Evolutionary conservation across 2,329 filamentous ascomycete genomes (phyloP), one percentile per base, ranked within the genome.

Genomic region (Neofusicoccum kwambonambiense): DNA sequence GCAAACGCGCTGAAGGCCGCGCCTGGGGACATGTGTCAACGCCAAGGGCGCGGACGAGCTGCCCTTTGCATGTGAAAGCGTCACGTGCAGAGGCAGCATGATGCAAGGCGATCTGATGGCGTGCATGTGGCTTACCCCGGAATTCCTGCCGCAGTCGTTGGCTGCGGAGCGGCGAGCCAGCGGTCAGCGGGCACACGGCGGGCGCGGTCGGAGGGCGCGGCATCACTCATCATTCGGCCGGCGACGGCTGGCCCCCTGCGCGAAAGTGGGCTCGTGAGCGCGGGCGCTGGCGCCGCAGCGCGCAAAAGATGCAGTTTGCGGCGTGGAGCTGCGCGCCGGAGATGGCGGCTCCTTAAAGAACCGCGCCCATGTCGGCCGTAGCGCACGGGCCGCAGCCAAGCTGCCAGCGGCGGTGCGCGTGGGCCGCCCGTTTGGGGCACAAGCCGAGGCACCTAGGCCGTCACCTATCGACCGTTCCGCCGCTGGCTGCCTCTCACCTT

Each of bases 71-170:
- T 60, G 56, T 60, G 56, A 60, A 60, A 27, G 12, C 56, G n/a
- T 60, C 56, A 60, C 56, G 56, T 60, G 56, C 17, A 27, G 22
- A 31, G 17, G 35, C 27, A 15, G 56, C 15, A 27, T 45, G 41
- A 44, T 60, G 56, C 56, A 47, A 34, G 41, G 41, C 56, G 42
- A 60, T 60, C 56, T 60, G 41, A 47, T 60, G 56, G 56, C 56
- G 39, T 60, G 56, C 56, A 60, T 45, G 56, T 60, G 56, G 56
- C 56, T 60, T 60, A 47, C 56, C 56, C 56, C 56, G 56, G 56
- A 60, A 60, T 60, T 60, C 42, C 41, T 47, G 27, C 41, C 56
- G 56, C 19, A 3, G 52, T n/a, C 13, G 15, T 4, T 17, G 45
- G 54, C 22, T 8, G 35, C 51, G 31, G 49, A 11, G 35, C 9